These are phyloP conservation scores for Anisodus tanguticus DNA, from an alignment of 257 asterid genomes.

Conservation along the genomic window DNA sequence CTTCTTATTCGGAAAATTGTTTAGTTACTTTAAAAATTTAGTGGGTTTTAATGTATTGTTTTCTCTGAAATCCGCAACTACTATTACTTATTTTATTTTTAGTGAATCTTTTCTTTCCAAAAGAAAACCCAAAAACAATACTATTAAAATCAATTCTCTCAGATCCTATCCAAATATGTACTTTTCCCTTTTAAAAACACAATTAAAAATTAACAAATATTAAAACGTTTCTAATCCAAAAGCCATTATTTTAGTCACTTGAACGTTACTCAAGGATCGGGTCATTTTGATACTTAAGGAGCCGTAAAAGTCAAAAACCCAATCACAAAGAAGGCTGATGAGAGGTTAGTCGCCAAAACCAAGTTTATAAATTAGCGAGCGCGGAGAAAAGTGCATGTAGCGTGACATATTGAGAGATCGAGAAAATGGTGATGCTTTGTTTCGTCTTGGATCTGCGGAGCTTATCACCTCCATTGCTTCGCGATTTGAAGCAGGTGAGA, in stretches of 20 bases:
- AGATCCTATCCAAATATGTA: background rate
- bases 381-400: background rate
- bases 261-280: background rate
- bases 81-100: too few species aligned
- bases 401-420: background rate
- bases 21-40: background rate
- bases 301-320: background rate
- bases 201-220: background rate
- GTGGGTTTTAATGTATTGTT: background rate
- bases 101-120: background rate
- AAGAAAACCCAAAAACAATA: background rate
- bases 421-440: slow-evolving; percentile 69
- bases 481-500: slow-evolving; percentile 80
- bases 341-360: slow-evolving; percentile 43
- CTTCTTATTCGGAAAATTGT: too few species aligned
- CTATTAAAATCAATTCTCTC: background rate
- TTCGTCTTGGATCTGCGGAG: slow-evolving; percentile 83
- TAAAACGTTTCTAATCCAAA: background rate
- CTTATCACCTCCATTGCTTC: slow-evolving; percentile 70
- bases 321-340: background rate
- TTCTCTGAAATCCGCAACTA: background rate
- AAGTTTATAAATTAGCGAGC: slow-evolving; percentile 24
- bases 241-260: slow-evolving; percentile 4
- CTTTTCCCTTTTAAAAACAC: background rate
- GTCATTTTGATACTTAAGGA: slow-evolving; percentile 1